Conservation (phyloP, 208 protist species). For the Sergeia podlipaevii region DNA sequence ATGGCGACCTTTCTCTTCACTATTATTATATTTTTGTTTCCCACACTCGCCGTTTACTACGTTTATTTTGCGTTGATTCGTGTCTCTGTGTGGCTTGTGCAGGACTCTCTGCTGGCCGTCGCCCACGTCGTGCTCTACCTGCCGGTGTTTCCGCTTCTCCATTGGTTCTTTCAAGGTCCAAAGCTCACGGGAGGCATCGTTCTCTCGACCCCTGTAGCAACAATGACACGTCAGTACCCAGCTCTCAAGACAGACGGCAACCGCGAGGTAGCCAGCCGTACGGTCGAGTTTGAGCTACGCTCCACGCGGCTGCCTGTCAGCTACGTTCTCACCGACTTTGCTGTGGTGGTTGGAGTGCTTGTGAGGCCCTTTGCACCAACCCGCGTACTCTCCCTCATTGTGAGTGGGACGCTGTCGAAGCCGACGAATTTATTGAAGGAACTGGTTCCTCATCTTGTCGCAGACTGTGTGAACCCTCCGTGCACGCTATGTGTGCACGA, state of each 20-base stretch:
- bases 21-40: slow-evolving; percentile 86
- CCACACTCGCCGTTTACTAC: slow-evolving; percentile 92
- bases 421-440: slow-evolving; percentile 28
- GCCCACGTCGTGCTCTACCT: slow-evolving; percentile 63
- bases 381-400: slow-evolving; percentile 29
- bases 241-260: no score
- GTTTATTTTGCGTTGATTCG: slow-evolving; percentile 85
- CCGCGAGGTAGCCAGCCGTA: slow-evolving; percentile 41
- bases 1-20: slow-evolving; percentile 90
- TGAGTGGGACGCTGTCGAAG: slow-evolving; percentile 20
- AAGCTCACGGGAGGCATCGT: slow-evolving; percentile 31
- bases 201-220: slow-evolving; percentile 39
- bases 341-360: slow-evolving; percentile 41
- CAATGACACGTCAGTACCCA: slow-evolving; percentile 21
- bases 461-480: slow-evolving; percentile 38
- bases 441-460: slow-evolving; percentile 57
- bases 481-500: slow-evolving; percentile 35
- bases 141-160: slow-evolving; percentile 51
- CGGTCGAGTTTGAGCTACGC: slow-evolving; percentile 58
- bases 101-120: slow-evolving; percentile 48
- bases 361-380: slow-evolving; percentile 24
- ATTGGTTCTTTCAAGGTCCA: slow-evolving; percentile 38
- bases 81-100: slow-evolving; percentile 37
- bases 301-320: slow-evolving; percentile 39
- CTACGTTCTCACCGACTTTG: slow-evolving; percentile 58